A percentile compares a stretch with the other conserved stretches of the same genome.
Evolutionary conservation across 768 basidiomycete species (phyloP).

Genomic region (Boletus sensibilis): DNA sequence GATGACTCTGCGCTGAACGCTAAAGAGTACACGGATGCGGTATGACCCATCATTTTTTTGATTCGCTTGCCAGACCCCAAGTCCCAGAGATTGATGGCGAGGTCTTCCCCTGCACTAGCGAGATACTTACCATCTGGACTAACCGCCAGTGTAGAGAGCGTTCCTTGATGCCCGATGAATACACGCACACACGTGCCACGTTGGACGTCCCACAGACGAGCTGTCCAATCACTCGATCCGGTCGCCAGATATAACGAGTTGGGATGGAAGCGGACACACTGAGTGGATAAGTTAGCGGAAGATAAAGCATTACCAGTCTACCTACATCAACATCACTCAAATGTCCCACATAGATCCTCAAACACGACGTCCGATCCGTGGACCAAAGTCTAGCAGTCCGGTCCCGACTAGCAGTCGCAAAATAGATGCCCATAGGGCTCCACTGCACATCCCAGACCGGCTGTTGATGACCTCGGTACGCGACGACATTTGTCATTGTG

Average conservation of each 20-base stretch:
- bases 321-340: constrained; percentile 95
- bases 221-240: constrained; percentile 94
- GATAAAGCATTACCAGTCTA: constrained; percentile 11
- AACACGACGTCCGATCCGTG: constrained; percentile 81
- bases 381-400: constrained; percentile 95
- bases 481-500: constrained; percentile 90
- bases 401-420: constrained; percentile 93
- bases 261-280: constrained; percentile 97
- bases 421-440: constrained; percentile 98
- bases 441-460: constrained; percentile 99
- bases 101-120: constrained; percentile 89
- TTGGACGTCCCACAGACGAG: constrained; percentile 98
- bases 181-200: constrained; percentile 90
- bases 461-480: constrained; percentile 93
- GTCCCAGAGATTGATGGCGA: constrained; percentile 96
- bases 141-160: constrained; percentile 80
- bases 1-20: constrained; percentile 91
- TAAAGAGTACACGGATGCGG: constrained; percentile 83
- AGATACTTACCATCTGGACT: constrained; percentile 94
- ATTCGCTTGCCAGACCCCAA: constrained; percentile 90
- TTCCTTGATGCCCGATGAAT: constrained; percentile 92
- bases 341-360: constrained; percentile 94
- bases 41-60: constrained; percentile 96
- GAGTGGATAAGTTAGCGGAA: constrained; percentile 5
- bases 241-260: constrained; percentile 97